Percentiles rank a stretch among this genome's conserved stretches.
phyloP scores from a whole-genome alignment of 805 yeast genomes.

The Teunomyces atbi region DNA sequence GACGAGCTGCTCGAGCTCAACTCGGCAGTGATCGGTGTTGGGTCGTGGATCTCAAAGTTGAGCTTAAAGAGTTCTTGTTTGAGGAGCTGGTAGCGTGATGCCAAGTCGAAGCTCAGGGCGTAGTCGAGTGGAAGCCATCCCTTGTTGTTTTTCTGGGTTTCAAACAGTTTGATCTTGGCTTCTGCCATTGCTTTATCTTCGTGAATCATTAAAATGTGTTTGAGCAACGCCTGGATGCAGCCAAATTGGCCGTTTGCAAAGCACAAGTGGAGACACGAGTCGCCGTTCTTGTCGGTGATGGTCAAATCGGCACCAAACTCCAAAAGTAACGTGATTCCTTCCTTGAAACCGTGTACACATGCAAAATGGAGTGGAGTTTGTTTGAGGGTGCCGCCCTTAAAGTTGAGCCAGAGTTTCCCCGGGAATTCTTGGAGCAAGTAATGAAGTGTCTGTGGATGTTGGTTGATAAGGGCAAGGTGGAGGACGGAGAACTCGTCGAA shows the following conservation, averaged over 20 bases:
- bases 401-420: conserved; percentile 49
- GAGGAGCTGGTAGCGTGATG: conserved; percentile 22
- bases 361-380: conserved; percentile 72
- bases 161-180: conserved; percentile 50
- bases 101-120: conserved; percentile 29
- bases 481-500: conserved; percentile 63
- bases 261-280: conserved; percentile 38
- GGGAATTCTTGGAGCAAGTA: conserved; percentile 54
- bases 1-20: conserved; percentile 9
- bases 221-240: conserved; percentile 36
- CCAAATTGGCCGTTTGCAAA: conserved; percentile 64
- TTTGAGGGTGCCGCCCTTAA: conserved; percentile 45
- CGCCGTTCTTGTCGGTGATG: conserved; percentile 29
- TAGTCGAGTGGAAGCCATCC: conserved; percentile 50
- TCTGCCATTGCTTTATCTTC: conserved; percentile 13
- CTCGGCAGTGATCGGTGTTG: conserved; percentile 6
- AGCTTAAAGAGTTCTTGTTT: conserved; percentile 17
- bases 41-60: conserved; percentile 8
- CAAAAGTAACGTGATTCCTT: conserved; percentile 61
- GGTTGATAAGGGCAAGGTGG: conserved; percentile 62
- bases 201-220: conserved; percentile 8
- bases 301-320: conserved; percentile 64
- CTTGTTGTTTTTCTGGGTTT: conserved; percentile 47
- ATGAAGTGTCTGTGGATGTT: conserved; percentile 69
- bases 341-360: conserved; percentile 55